Base-by-base conservation (phyloP, 495 filamentous ascomycete genomes). In the Lophiotrema nucula region DNA sequence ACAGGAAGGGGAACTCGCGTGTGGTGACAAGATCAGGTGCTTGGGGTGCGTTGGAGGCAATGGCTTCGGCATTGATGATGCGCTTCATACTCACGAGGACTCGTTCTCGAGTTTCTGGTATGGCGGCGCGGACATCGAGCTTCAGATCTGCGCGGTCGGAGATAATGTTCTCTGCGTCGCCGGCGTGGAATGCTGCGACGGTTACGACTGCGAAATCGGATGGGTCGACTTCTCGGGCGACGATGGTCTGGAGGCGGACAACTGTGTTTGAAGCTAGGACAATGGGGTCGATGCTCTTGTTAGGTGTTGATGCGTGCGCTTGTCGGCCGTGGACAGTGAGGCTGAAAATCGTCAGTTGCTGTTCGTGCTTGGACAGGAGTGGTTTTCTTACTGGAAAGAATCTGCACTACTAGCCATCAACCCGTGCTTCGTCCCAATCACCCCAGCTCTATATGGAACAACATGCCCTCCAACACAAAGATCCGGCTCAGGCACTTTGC, bases 391-490 rank as follows among this genome's bases (percentile, higher is more conserved):
- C 41, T 48, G 49, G 38, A 56, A 62, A 1, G 50, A 60, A 44
- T 72, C 70, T 12, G 70, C 68, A 2, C 56, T 49, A 15, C 42
- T 58, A 12, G 64, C 64, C n/a, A 67, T 54, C 24, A 70, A 56
- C 15, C 67, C 61, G 5, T 60, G 55, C 26, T 58, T 56, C 4
- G 68, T 69, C 10, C 68, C 68, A 33, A 72, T 62, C 19, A 60
- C 56, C 45, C 64, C 64, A 63, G 72, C 57, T 19, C 57, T 52
- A 8, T 60, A 47, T 1, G 74, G 64, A 62, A 76, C 70, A 1
- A 86, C 78, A 72, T 88, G 83, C 45, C 78, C 78, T 5, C 81
- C 80, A 16, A 87, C 69, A 0, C 81, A 76, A 10, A 83, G 55
- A 56, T 84, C 81, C 5, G 83, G 84, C 16, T 73, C 51, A 0